Conservation (phyloP, 495 filamentous ascomycete species). For the Penicillium cinerascens region DNA sequence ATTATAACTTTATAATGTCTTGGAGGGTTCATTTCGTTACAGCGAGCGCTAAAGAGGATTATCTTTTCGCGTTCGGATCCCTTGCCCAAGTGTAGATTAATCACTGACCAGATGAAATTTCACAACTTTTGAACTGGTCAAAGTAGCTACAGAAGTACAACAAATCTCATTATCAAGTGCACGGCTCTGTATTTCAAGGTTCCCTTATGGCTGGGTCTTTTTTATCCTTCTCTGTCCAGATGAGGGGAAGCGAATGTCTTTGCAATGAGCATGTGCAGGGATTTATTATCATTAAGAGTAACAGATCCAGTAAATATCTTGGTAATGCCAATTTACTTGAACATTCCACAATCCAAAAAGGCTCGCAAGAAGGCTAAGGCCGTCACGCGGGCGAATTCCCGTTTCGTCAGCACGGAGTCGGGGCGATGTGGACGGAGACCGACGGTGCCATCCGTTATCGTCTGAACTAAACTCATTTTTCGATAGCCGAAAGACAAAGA, state of each 20-base stretch:
- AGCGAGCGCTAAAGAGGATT: neutral
- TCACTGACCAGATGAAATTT: neutral
- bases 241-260: too few species aligned
- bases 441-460: too few species aligned
- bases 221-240: too few species aligned
- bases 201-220: too few species aligned
- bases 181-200: too few species aligned
- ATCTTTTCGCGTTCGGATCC: neutral
- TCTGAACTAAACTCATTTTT: too few species aligned
- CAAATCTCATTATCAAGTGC: too few species aligned
- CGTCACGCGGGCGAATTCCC: neutral
- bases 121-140: too few species aligned
- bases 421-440: neutral
- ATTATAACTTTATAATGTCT: neutral
- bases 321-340: too few species aligned
- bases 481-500: too few species aligned
- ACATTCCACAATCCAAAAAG: neutral
- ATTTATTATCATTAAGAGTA: neutral
- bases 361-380: neutral
- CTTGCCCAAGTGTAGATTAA: neutral
- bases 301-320: neutral
- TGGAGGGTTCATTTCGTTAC: neutral
- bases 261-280: too few species aligned
- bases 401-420: neutral
- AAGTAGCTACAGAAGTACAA: too few species aligned